Evolutionary conservation across 169 alveolate genomes (phyloP), one percentile per base, ranked within the genome.

Genomic region (Plasmodium adleri): DNA sequence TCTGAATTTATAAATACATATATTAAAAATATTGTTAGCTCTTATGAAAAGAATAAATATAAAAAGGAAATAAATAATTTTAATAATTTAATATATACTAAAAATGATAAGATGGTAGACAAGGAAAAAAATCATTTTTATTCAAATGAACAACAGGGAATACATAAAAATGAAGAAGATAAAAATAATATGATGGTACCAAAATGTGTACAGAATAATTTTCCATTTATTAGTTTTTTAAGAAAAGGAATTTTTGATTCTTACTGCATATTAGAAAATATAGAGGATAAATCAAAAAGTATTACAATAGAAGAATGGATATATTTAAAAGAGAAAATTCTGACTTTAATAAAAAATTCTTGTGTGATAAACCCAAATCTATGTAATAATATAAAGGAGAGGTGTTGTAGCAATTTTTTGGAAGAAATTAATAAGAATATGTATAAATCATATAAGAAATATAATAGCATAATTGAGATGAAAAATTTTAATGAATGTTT

Each of bases 401-500:
- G 47, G 1, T 39, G 20, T 74, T 39, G 20, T 74, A 1, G 58
- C 24, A 50, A 13, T 45, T 52, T 78, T 8, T 12, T 64, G 15
- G 71, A 78, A 26, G 26, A 49, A 13, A 78, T 78, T 78, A 52
- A 78, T 70, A 50, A 66, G 26, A 66, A 78, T 20, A 78, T 78
- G 89, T 67, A 78, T 78, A 78, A 71, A 78, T 64, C 75, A 64
- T 78, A 64, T 54, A 78, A 78, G 54, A 78, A 59, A 70, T 71
- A 78, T 70, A 78, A 78, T 59, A 78, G 72, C 24, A 64, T 78
- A 28, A 70, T 78, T 50, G 89, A 78, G 54, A 78, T 78, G 89
- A 78, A 64, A 59, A 78, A 78, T 17, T 78, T 78, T 64, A 78
- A 78, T 60, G 47, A 64, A 78, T 78, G 89, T 64, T 78, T 78